phyloP scores from a whole-genome alignment of 2,329 filamentous ascomycete species.

The Fusarium oxysporum region DNA sequence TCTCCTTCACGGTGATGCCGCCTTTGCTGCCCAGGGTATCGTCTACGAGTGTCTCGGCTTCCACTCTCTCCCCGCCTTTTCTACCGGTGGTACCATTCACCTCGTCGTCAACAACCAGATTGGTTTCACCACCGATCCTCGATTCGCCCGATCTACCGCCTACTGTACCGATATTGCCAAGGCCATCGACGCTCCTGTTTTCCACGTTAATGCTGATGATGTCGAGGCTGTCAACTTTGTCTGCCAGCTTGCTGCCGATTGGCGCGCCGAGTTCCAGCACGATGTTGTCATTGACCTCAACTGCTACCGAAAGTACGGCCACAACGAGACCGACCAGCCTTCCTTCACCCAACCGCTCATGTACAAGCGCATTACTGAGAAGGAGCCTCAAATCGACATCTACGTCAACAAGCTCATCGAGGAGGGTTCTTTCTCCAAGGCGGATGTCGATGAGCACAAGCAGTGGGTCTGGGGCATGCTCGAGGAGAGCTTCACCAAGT shows the following conservation, averaged over 20 bases:
- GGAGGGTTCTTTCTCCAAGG: conserved; percentile 95
- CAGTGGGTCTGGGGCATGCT: conserved; percentile 99
- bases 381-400: conserved; percentile 86
- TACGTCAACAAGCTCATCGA: conserved; percentile 92
- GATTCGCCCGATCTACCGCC: conserved; percentile 95
- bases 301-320: conserved; percentile 98
- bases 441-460: conserved; percentile 98
- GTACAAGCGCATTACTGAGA: conserved; percentile 96
- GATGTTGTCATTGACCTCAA: conserved; percentile 98
- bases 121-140: conserved; percentile 98
- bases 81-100: conserved; percentile 96
- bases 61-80: conserved; percentile 94
- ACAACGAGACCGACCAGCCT: conserved; percentile 99
- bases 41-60: conserved; percentile 99
- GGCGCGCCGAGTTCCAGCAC: conserved; percentile 98
- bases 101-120: conserved; percentile 99
- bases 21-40: conserved; percentile 94
- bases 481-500: conserved; percentile 95
- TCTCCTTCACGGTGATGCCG: conserved; percentile 95
- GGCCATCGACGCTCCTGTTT: conserved; percentile 96
- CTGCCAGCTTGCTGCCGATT: conserved; percentile 95
- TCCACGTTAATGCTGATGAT: conserved; percentile 99
- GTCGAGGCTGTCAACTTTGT: conserved; percentile 99
- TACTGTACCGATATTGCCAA: conserved; percentile 99
- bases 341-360: conserved; percentile 99